Base-by-base conservation (phyloP, 1,284 basidiomycete species). In the Cryptococcus floricola region DNA sequence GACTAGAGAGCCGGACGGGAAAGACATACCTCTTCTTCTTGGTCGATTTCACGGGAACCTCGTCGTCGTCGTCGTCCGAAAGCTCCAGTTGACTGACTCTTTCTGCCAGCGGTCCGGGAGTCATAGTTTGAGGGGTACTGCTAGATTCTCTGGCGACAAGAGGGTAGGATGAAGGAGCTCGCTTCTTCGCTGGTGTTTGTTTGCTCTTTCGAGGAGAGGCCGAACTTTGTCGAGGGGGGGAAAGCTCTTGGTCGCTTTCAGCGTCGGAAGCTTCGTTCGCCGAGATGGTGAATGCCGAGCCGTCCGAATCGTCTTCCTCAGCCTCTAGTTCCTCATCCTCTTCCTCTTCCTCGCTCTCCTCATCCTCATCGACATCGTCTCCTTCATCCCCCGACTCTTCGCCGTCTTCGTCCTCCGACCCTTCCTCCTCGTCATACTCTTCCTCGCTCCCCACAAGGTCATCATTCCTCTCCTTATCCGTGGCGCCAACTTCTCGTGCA, bases 11-110 rank as follows among this genome's bases (percentile, higher is more conserved):
- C 34, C 23, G 18, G n/a, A 48, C 39, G 28, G n/a, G 31, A 25
- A 19, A 39, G 13, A 61, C 71, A 66, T 39, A 79, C 79, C 79
- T 69, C 64, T 80, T 81, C 71, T 82, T 82, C 63, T 49, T 51
- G 0, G 79, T 79, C 42, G 79, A 79, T 47, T 70, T 74, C 37
- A 74, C 74, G 2, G 71, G 66, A 50, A 77, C 69, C 23, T 66
- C 69, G 23, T 67, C 68, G 31, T 68, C 65, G 13, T 60, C 60
- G 18, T 48, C 56, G 28, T 39, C 54, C 25, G 46, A 46, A 14
- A 59, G n/a, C 16, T 59, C 50, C 5, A 56, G 27, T 52, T 66
- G 67, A 19, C 59, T 57, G 18, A 58, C 19, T 44, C 62, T 62
- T 60, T 69, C 70, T n/a, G 63, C 57, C 18, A 70, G 48, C 2